Percentiles rank a stretch among this genome's conserved stretches.
phyloP scores from a whole-genome alignment of 2,329 filamentous ascomycete genomes.

The Penicillium sp. region DNA sequence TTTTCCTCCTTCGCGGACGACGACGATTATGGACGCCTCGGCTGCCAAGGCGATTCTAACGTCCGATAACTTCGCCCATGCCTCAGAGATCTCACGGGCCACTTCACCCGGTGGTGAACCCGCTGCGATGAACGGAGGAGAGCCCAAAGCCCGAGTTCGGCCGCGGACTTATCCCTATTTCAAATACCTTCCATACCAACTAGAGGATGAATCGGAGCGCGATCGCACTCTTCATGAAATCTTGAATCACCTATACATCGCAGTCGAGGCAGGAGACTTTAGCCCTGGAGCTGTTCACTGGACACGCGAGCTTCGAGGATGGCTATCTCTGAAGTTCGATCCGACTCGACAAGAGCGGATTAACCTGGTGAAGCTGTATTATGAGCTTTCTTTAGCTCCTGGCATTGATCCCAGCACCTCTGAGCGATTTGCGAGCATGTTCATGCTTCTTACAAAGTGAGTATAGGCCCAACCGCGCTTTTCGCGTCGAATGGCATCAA shows the following conservation, averaged over 20 bases:
- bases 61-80: slow-evolving; percentile 39
- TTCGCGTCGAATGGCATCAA: not conserved
- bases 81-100: slow-evolving; percentile 75
- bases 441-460: slow-evolving; percentile 90
- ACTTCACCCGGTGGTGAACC: slow-evolving; percentile 70
- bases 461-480: slow-evolving; percentile 24
- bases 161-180: slow-evolving; percentile 94
- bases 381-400: slow-evolving; percentile 85
- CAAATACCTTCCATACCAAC: slow-evolving; percentile 80
- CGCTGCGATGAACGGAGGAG: slow-evolving; percentile 51
- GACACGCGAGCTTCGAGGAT: slow-evolving; percentile 92
- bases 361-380: slow-evolving; percentile 85
- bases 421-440: slow-evolving; percentile 95
- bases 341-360: slow-evolving; percentile 80
- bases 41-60: slow-evolving; percentile 35
- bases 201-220: slow-evolving; percentile 76
- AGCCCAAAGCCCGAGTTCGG: slow-evolving; percentile 65
- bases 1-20: slow-evolving; percentile 21
- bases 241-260: slow-evolving; percentile 88
- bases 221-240: slow-evolving; percentile 81
- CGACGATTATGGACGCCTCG: slow-evolving; percentile 37
- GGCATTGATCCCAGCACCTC: slow-evolving; percentile 78
- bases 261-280: slow-evolving; percentile 90
- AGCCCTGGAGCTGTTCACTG: slow-evolving; percentile 90
- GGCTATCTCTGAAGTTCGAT: slow-evolving; percentile 96